These are phyloP conservation scores for Penicillium capsulatum DNA, from an alignment of 2,329 filamentous ascomycete species.

Conservation along the genomic window DNA sequence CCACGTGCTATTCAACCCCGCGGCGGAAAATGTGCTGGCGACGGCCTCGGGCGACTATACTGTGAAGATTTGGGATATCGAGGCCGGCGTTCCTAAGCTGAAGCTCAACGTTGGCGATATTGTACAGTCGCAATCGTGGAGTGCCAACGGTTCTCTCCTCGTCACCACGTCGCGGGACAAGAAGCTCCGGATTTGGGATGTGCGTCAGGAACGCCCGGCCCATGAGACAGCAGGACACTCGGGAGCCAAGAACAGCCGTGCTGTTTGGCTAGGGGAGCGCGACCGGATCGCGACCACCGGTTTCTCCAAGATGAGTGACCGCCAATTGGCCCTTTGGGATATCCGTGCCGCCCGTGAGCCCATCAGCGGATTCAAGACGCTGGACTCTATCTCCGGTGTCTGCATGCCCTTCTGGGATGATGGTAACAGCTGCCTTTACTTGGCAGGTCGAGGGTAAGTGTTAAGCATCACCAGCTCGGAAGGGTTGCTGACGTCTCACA, in stretches of 20 bases:
- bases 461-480: background rate
- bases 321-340: constrained; percentile 94
- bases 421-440: constrained; percentile 87
- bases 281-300: constrained; percentile 94
- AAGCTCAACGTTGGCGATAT: constrained; percentile 84
- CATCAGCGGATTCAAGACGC: constrained; percentile 80
- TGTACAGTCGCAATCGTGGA: constrained; percentile 94
- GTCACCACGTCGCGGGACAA: constrained; percentile 96
- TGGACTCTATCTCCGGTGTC: constrained; percentile 95
- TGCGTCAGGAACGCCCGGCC: constrained; percentile 81
- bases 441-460: constrained; percentile 90
- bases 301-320: constrained; percentile 97
- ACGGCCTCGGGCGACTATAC: constrained; percentile 93
- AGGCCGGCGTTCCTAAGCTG: constrained; percentile 68
- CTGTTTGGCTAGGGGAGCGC: constrained; percentile 95
- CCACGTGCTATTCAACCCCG: constrained; percentile 95
- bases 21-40: constrained; percentile 90
- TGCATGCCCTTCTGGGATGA: constrained; percentile 99
- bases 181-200: constrained; percentile 97
- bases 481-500: constrained; percentile 34
- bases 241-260: constrained; percentile 95
- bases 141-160: constrained; percentile 76
- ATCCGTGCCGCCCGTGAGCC: constrained; percentile 73
- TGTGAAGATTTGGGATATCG: constrained; percentile 93
- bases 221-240: constrained; percentile 81